Conservation (phyloP, 2,329 filamentous ascomycete genomes). For the Dothiorella sarmentorum region DNA sequence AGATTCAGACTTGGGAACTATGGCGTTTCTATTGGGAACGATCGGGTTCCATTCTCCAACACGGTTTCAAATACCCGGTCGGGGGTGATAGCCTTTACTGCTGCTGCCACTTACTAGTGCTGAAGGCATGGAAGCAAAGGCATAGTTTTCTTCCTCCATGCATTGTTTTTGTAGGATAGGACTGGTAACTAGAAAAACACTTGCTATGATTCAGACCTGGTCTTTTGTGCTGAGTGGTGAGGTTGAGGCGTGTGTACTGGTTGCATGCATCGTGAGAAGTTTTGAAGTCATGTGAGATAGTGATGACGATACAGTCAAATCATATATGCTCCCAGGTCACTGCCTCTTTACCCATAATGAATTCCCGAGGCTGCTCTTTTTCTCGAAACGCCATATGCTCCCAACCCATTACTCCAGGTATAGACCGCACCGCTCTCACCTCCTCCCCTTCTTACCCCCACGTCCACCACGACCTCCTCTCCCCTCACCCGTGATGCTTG, state of each 20-base stretch:
- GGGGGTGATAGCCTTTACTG: background rate
- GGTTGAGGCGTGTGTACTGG: no score
- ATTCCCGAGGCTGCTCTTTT: no score
- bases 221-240: no score
- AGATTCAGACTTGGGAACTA: background rate
- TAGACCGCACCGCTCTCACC: background rate
- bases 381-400: background rate
- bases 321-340: no score
- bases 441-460: constrained; percentile 4
- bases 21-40: background rate
- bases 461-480: background rate
- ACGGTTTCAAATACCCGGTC: background rate
- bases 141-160: background rate
- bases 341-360: no score
- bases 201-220: no score
- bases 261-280: no score
- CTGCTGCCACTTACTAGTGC: background rate
- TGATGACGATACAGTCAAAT: no score
- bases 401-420: background rate
- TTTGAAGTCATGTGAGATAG: background rate
- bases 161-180: constrained; percentile 7
- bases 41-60: background rate
- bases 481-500: constrained; percentile 49
- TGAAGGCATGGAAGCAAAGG: background rate
- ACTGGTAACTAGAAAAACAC: background rate